Percentiles rank a stretch among this genome's conserved stretches.
Conservation (phyloP, 1,139 yeast genomes). For the Blastobotrys elegans region DNA sequence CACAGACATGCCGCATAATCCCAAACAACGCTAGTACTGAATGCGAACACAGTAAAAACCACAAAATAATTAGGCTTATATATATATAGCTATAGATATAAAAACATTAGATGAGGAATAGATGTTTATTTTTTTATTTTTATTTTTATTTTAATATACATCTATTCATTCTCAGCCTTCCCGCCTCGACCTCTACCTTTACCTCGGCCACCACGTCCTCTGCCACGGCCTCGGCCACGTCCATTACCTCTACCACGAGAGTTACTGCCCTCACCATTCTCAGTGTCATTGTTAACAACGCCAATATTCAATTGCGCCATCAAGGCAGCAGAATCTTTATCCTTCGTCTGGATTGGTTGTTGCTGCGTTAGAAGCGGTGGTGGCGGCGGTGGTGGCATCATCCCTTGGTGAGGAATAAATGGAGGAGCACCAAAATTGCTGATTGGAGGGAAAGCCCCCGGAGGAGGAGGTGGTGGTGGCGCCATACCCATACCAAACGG, state of each 20-base stretch:
- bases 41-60: too few relatives aligned
- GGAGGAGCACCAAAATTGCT: conserved; percentile 16
- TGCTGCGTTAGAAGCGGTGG: conserved; percentile 20
- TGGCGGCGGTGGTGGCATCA: conserved; percentile 16
- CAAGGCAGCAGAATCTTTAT: conserved; percentile 29
- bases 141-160: background rate
- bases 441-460: conserved; percentile 14
- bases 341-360: conserved; percentile 22
- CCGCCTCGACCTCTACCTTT: background rate
- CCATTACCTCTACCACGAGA: conserved; percentile 33
- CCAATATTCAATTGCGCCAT: conserved; percentile 29
- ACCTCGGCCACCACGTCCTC: conserved; percentile 17
- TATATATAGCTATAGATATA: too few relatives aligned
- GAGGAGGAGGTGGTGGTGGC: conserved; percentile 15
- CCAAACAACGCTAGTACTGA: too few relatives aligned
- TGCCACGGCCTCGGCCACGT: conserved; percentile 15
- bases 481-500: conserved; percentile 7
- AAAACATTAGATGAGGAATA: too few relatives aligned
- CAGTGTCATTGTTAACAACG: conserved; percentile 4
- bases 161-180: background rate
- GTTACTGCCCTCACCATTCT: background rate
- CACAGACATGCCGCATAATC: too few relatives aligned
- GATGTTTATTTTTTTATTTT: background rate
- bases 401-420: conserved; percentile 1
- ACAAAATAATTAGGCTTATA: too few relatives aligned